phyloP scores from a whole-genome alignment of 2,329 filamentous ascomycete species.

The Mycosphaerella sp. region DNA sequence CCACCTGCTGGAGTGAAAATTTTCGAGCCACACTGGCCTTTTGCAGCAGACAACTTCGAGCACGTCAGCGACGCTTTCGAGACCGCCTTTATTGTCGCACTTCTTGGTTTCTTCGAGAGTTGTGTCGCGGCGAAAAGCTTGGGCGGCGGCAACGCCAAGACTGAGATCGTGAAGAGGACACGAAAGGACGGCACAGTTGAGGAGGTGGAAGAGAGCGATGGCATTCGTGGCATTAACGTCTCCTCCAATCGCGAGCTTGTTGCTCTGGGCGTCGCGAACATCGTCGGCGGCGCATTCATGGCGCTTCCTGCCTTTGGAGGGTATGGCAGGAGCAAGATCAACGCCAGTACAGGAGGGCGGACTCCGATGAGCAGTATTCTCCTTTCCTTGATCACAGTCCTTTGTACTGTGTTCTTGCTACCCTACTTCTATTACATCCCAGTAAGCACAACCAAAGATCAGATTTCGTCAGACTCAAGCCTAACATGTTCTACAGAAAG shows the following conservation, averaged over 20 bases:
- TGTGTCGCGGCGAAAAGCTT: conserved; percentile 93
- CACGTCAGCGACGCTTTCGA: conserved; percentile 82
- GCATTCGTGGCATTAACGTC: conserved; percentile 71
- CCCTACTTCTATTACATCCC: conserved; percentile 94
- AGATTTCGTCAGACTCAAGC: not conserved
- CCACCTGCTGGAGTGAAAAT: conserved; percentile 55
- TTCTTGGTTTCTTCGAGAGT: conserved; percentile 98
- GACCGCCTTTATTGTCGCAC: conserved; percentile 85
- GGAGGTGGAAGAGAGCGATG: conserved; percentile 36
- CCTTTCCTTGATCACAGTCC: conserved; percentile 71
- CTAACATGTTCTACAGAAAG: conserved; percentile 57
- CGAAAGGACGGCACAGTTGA: conserved; percentile 28
- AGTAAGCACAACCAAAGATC: conserved; percentile 52
- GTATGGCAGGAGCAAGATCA: conserved; percentile 93
- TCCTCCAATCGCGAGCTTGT: conserved; percentile 92
- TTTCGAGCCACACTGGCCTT: conserved; percentile 83
- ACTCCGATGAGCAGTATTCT: conserved; percentile 93
- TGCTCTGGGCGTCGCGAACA: conserved; percentile 81
- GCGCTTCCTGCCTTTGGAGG: conserved; percentile 90
- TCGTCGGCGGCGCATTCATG: conserved; percentile 89
- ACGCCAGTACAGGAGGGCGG: conserved; percentile 81
- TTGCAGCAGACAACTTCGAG: conserved; percentile 66
- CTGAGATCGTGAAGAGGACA: conserved; percentile 43
- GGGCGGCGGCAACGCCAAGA: conserved; percentile 52
- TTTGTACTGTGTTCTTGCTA: conserved; percentile 74